Evolutionary conservation across 2,329 filamentous ascomycete species (phyloP), one percentile per base, ranked within the genome.

Genomic region (Fusarium sp.): DNA sequence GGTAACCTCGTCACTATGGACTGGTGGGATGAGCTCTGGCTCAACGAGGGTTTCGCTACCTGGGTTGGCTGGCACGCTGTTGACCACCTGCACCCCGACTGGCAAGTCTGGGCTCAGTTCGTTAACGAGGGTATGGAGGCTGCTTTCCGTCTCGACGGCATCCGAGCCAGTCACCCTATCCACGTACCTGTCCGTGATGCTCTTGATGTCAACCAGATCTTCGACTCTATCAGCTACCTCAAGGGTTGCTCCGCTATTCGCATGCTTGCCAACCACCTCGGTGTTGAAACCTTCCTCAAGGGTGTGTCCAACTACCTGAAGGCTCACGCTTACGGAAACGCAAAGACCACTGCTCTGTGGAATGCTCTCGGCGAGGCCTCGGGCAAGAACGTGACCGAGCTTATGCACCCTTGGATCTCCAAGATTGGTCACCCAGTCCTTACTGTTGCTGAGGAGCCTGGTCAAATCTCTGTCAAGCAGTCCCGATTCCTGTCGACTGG

Each of bases 61-160:
- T 98, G 95, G 95, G 95, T 98, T 43, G 96, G 95, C 53, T 99
- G 95, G 95, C 87, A 95, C 65, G 95, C 94, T 11, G 90, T 95
- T 61, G 93, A 98, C 77, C 88, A 97, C 77, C 89, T 98, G 57
- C 93, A 98, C 80, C 96, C 96, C 5, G 95, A 98, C 72, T 98
- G 96, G 95, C 91, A 98, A 75, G 92, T 98, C 33, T 99, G 96
- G 96, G 91, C 93, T 61, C 95, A 98, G 82, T 99, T 98, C 82
- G 93, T 98, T 75, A 94, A 94, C 82, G 96, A 98, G 84, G 92
- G 92, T 75, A 93, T 97, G 84, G 94, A 97, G 86, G 90, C 90
- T 84, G 95, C 95, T 59, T 97, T 98, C 80, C 88, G 90, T 71
- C 89, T 99, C 31, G 96, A 99, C 77, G 91, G 93, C 45, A 89